A percentile compares a stretch with the other conserved stretches of the same genome.
phyloP scores from a whole-genome alignment of 192 early-diverging fungal species.

The Coemansia sp. region DNA sequence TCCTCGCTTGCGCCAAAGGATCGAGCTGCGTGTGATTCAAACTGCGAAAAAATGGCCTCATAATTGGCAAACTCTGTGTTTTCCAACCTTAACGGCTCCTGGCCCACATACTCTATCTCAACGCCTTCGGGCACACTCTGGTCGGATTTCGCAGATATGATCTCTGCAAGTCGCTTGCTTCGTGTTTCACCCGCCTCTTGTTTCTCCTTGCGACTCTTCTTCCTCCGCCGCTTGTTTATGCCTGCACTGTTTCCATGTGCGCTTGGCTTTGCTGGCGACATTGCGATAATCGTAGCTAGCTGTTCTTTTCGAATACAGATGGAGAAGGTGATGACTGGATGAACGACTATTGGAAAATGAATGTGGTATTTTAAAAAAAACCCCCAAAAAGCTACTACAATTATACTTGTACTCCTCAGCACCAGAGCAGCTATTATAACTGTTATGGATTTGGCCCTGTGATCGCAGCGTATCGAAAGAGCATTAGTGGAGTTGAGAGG shows the following conservation, averaged over 20 bases:
- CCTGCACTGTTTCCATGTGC: not conserved
- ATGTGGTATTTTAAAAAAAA: not conserved
- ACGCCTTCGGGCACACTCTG: conserved; percentile 25
- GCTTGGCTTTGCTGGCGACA: not conserved
- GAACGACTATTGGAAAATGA: no score
- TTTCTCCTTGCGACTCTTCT: conserved; percentile 50
- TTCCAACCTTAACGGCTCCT: conserved; percentile 10
- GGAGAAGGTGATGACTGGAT: not conserved
- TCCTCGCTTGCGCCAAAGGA: conserved; percentile 39
- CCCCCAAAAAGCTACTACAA: not conserved
- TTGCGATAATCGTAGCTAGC: not conserved
- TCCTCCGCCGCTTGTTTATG: conserved; percentile 40
- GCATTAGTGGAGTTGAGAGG: no score
- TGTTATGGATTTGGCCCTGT: not conserved
- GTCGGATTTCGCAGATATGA: conserved; percentile 6
- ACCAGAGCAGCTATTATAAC: not conserved
- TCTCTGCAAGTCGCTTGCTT: conserved; percentile 20
- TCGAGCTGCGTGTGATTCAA: conserved; percentile 32
- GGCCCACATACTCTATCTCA: conserved; percentile 41
- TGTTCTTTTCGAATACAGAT: not conserved
- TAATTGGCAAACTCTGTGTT: conserved; percentile 32
- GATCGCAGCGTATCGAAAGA: no score
- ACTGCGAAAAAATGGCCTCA: conserved; percentile 35
- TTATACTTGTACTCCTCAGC: not conserved
- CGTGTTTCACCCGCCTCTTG: conserved; percentile 30